These are phyloP conservation scores for Phytophthora pisi DNA, from an alignment of 352 stramenopile species.

Conservation along the genomic window DNA sequence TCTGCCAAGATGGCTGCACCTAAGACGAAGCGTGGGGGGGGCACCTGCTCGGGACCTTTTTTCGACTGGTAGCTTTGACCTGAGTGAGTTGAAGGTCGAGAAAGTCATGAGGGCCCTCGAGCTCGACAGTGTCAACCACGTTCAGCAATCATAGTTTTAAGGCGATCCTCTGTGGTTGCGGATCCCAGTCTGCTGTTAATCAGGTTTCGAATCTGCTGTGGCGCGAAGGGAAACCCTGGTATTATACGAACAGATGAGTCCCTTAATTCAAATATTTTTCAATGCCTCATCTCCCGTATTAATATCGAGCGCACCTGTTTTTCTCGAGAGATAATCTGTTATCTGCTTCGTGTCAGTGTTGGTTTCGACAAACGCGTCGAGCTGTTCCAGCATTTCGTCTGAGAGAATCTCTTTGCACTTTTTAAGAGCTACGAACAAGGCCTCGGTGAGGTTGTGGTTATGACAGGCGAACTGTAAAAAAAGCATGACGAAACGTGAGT, in stretches of 20 bases:
- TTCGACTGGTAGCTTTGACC: not conserved
- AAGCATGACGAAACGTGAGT: not conserved
- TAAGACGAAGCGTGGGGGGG: not conserved
- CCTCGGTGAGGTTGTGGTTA: not conserved
- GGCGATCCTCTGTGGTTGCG: not conserved
- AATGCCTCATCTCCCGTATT: no score
- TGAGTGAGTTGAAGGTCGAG: not conserved
- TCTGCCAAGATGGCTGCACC: not conserved
- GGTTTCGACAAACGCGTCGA: not conserved
- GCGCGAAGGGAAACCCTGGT: not conserved
- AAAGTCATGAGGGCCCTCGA: not conserved
- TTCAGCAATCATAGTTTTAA: not conserved
- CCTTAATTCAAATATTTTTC: no score
- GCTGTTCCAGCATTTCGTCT: not conserved
- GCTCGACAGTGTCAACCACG: not conserved
- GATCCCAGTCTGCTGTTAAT: not conserved
- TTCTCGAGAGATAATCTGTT: not conserved
- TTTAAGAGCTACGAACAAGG: not conserved
- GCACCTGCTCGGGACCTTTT: no score
- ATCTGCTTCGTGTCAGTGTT: not conserved
- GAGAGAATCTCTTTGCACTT: not conserved
- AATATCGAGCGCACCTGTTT: not conserved
- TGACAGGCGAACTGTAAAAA: not conserved
- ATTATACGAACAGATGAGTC: not conserved
- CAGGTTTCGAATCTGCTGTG: not conserved